Conservation (phyloP, 2,329 filamentous ascomycete species). For the Didymosphaeria variabile region DNA sequence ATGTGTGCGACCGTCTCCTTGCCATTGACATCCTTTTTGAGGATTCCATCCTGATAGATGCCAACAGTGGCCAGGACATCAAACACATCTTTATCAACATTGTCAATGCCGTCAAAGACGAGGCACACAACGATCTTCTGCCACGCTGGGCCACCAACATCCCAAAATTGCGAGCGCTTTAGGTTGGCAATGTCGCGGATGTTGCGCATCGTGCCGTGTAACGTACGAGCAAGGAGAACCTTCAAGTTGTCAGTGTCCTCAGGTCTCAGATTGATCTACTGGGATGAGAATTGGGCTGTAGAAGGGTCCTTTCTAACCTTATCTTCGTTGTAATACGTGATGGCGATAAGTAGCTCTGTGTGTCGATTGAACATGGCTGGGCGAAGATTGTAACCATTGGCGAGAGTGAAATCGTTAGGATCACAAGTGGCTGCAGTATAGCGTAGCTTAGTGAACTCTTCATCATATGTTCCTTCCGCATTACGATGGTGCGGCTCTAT, state of each 20-base stretch:
- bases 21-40: constrained; percentile 96
- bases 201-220: constrained; percentile 97
- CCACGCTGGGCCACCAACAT: constrained; percentile 96
- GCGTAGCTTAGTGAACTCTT: constrained; percentile 70
- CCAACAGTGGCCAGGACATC: constrained; percentile 92
- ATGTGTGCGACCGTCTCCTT: constrained; percentile 95
- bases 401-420: constrained; percentile 94
- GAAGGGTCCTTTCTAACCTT: constrained; percentile 64
- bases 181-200: constrained; percentile 96
- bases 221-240: constrained; percentile 82
- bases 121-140: constrained; percentile 97
- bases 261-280: constrained; percentile 92
- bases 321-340: constrained; percentile 99
- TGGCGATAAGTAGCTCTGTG: constrained; percentile 94
- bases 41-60: constrained; percentile 94
- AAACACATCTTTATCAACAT: constrained; percentile 90
- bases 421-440: constrained; percentile 94
- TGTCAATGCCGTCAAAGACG: constrained; percentile 95
- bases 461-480: constrained; percentile 80
- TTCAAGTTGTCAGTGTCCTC: constrained; percentile 99
- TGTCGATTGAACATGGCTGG: constrained; percentile 98
- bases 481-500: constrained; percentile 88
- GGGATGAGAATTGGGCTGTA: constrained; percentile 56
- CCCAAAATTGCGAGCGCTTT: constrained; percentile 98
- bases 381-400: constrained; percentile 96